Percentiles rank a stretch among this genome's conserved stretches.
Conservation (phyloP, 78 protist genomes). For the Dictyostelium capitatum region DNA sequence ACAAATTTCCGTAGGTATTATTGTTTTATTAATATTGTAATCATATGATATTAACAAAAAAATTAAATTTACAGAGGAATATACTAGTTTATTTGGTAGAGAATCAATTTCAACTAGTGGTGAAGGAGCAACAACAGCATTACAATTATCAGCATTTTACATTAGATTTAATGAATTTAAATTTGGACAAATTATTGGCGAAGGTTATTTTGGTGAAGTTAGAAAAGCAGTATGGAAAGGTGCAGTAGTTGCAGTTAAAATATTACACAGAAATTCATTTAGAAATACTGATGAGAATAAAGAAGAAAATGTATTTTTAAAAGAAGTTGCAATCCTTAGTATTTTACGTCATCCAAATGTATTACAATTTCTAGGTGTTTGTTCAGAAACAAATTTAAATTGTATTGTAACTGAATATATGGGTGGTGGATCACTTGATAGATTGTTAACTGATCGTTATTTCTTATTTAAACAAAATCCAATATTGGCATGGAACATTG, state of each 20-base stretch:
- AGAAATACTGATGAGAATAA: slow-evolving; percentile 56
- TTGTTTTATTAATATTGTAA: neutral
- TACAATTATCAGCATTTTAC: slow-evolving; percentile 69
- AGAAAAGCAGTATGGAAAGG: slow-evolving; percentile 83
- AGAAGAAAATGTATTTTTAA: slow-evolving; percentile 75
- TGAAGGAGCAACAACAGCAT: slow-evolving; percentile 62
- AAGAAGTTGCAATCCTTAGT: slow-evolving; percentile 74
- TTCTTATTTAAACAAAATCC: slow-evolving; percentile 29
- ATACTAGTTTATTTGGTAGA: slow-evolving; percentile 65
- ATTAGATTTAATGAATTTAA: slow-evolving; percentile 65
- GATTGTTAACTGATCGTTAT: slow-evolving; percentile 50
- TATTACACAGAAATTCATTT: slow-evolving; percentile 56
- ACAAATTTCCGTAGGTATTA: slow-evolving; percentile 42
- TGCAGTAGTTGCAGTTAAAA: slow-evolving; percentile 80
- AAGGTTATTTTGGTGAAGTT: slow-evolving; percentile 83
- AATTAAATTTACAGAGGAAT: slow-evolving; percentile 27
- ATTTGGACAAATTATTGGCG: slow-evolving; percentile 78
- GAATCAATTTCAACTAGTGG: slow-evolving; percentile 54
- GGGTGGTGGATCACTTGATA: slow-evolving; percentile 77
- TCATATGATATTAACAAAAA: neutral
- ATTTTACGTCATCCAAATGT: slow-evolving; percentile 79
- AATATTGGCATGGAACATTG: slow-evolving; percentile 53
- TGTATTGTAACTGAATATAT: slow-evolving; percentile 81
- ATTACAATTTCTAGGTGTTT: slow-evolving; percentile 78
- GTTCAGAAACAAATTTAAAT: slow-evolving; percentile 60